Evolutionary conservation across 805 yeast genomes (phyloP).

Genomic region (Metschnikowia lochheadii): DNA sequence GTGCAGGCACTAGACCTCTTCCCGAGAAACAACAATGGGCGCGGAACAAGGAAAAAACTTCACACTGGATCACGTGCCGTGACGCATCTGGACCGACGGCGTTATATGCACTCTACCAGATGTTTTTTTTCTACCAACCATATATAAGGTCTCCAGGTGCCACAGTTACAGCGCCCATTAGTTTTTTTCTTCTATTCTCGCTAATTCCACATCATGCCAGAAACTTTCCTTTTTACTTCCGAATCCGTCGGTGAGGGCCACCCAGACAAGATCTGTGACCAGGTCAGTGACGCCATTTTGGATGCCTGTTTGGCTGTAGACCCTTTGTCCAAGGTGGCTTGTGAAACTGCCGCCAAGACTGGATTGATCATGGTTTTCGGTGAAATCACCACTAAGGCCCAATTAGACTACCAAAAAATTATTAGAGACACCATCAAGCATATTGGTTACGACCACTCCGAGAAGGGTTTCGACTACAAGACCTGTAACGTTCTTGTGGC

Average conservation of each 20-base stretch:
- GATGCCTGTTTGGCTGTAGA: slow-evolving; percentile 96
- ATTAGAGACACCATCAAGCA: slow-evolving; percentile 97
- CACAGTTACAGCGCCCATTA: neutral
- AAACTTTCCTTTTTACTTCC: slow-evolving; percentile 65
- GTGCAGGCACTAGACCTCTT: neutral
- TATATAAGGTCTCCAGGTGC: slow-evolving; percentile 8
- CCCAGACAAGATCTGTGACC: slow-evolving; percentile 97
- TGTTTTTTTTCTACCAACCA: slow-evolving; percentile 4
- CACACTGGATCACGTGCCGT: slow-evolving; percentile 10
- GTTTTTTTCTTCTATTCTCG: slow-evolving; percentile 2
- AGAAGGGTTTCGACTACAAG: slow-evolving; percentile 97
- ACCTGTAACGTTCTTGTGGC: slow-evolving; percentile 99
- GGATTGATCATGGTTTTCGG: slow-evolving; percentile 99
- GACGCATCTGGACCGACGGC: slow-evolving; percentile 8
- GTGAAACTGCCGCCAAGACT: slow-evolving; percentile 98
- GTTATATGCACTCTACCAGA: neutral
- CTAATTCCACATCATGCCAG: slow-evolving; percentile 17
- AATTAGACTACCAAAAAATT: slow-evolving; percentile 92
- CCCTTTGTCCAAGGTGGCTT: slow-evolving; percentile 97
- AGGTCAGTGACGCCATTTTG: slow-evolving; percentile 95
- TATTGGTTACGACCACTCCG: slow-evolving; percentile 95
- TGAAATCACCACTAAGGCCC: slow-evolving; percentile 97
- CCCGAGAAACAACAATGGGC: neutral
- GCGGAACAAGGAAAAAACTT: neutral
- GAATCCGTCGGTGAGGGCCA: slow-evolving; percentile 94